phyloP scores from a whole-genome alignment of 2,329 filamentous ascomycete genomes.

The Arthroderma sp. region DNA sequence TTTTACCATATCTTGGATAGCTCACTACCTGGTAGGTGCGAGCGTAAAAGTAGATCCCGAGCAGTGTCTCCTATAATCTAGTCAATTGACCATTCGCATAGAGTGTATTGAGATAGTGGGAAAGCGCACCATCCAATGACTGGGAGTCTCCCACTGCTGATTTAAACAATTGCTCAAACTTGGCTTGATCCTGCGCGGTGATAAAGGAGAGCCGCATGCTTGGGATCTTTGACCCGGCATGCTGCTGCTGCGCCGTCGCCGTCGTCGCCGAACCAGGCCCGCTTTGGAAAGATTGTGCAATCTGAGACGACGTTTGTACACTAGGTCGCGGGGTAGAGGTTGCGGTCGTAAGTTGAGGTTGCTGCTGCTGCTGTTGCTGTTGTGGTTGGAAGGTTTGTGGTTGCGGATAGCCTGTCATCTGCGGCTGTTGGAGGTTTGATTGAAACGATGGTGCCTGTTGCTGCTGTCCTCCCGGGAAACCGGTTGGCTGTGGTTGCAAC shows the following conservation, averaged over 20 bases:
- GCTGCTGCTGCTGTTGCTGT: constrained; percentile 33
- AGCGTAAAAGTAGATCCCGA: constrained; percentile 74
- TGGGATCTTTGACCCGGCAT: constrained; percentile 63
- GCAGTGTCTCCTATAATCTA: constrained; percentile 56
- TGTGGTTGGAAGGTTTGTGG: constrained; percentile 23
- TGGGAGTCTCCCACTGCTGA: constrained; percentile 76
- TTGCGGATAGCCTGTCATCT: constrained; percentile 43
- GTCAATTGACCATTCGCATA: neutral
- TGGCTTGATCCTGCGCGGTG: constrained; percentile 83
- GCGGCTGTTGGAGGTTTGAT: neutral
- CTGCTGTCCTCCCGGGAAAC: constrained; percentile 29
- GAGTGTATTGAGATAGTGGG: neutral
- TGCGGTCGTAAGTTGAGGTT: neutral
- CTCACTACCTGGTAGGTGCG: constrained; percentile 72
- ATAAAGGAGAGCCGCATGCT: constrained; percentile 93
- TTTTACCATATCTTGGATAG: constrained; percentile 82
- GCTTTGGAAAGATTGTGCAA: constrained; percentile 49
- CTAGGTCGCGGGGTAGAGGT: constrained; percentile 1
- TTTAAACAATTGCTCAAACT: constrained; percentile 96
- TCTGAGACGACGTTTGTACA: constrained; percentile 48
- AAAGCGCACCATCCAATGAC: constrained; percentile 56
- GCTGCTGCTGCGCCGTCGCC: constrained; percentile 50
- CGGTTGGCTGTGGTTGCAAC: constrained; percentile 35
- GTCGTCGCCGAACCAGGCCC: constrained; percentile 39
- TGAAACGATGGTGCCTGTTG: constrained; percentile 11